Base-by-base conservation (phyloP, 2,329 filamentous ascomycete genomes). In the Pleoardoris graminearum region DNA sequence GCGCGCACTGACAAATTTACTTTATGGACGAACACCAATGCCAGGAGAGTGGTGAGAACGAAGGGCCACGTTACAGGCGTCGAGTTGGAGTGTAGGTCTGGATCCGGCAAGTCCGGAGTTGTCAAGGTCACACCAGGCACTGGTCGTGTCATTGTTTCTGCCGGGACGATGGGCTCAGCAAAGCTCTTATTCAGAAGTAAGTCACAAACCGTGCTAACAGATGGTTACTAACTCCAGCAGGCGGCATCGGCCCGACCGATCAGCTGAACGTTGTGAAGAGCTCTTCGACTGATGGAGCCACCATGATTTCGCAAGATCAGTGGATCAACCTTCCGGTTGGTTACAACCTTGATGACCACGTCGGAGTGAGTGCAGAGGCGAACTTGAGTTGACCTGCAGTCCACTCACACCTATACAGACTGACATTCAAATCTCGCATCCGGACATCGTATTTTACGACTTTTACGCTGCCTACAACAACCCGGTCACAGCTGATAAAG, bases 161-260 rank as follows among this genome's bases (percentile, higher is more conserved):
- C 86, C 0, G 87, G 87, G 19, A 78, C 86, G 0, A 86, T 89
- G 57, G 85, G 85, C 11, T 85, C 84, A 1, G 79, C 85, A 11
- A 87, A 87, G 68, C 73, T 90, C 39, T 77, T 89, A 1, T 76
- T 88, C 66, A 78, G 85, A 61, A 85, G 82, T 62, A 46, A 48
- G 60, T 59, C 3, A 8, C 11, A 10, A n/a, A 73, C 6, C 1
- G 22, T 36, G 6, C 8, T 27, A 17, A 21, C 21, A 11, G 5
- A 1, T 6, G n/a, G n/a, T 4, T 37, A 16, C 27, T 51, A 23
- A 55, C 29, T 2, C 7, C 16, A 12, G 38, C 16, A 65, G 60
- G 60, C 74, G 84, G 87, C 58, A 89, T 87, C 58, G 87, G 86
- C 1, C 85, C 84, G 4, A 65, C 65, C n/a, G 74, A 75, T 45